Percentiles rank a stretch among this genome's conserved stretches.
Conservation (phyloP, 1,284 basidiomycete species). For the Papiliotrema nemorosa region DNA sequence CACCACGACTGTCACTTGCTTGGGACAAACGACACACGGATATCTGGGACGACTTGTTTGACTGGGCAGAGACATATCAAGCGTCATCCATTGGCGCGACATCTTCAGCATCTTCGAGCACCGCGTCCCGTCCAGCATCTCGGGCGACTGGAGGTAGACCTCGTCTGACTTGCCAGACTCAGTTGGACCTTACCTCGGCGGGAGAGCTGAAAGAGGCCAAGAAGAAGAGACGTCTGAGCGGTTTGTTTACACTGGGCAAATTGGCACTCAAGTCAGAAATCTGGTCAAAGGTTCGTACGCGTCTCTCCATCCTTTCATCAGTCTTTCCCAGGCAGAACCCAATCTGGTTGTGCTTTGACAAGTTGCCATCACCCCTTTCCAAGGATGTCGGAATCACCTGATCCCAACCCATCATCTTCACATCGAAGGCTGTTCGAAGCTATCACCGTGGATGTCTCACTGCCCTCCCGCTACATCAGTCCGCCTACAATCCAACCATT, state of each 20-base stretch:
- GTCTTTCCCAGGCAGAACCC: not conserved
- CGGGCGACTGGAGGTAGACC: not conserved
- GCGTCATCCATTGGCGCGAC: no score
- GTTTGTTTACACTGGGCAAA: not conserved
- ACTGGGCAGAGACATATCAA: conserved; percentile 1
- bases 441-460: no score
- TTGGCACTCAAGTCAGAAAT: conserved; percentile 1
- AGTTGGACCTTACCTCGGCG: not conserved
- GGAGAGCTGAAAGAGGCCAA: not conserved
- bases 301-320: no score
- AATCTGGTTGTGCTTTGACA: not conserved
- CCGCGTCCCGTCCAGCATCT: not conserved
- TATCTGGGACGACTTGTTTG: conserved; percentile 6
- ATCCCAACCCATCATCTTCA: not conserved
- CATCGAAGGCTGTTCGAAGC: no score
- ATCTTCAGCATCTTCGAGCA: not conserved
- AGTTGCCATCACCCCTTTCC: not conserved
- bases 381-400: no score
- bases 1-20: not conserved
- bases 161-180: not conserved
- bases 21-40: not conserved
- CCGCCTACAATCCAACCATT: no score
- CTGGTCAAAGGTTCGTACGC: conserved; percentile 4
- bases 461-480: no score
- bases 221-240: not conserved